Conservation (phyloP, 2,329 filamentous ascomycete species). For the Domatiomyces globalis region DNA sequence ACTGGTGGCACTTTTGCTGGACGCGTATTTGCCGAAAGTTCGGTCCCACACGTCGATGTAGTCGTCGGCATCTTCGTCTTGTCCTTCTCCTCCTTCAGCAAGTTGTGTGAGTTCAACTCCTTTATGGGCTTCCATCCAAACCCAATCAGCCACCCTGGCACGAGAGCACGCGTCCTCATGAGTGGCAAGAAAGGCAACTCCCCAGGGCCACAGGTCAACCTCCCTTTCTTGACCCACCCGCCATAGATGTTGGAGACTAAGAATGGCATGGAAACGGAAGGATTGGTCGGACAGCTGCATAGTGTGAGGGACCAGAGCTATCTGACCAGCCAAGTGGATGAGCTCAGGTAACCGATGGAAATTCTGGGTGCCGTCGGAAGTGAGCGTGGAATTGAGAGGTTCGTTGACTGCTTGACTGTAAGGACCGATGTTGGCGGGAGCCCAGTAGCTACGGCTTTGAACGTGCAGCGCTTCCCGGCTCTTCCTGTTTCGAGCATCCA, state of each 20-base stretch:
- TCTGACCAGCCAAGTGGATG: constrained; percentile 74
- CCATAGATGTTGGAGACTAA: constrained; percentile 82
- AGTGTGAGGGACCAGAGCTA: constrained; percentile 65
- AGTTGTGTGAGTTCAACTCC: constrained; percentile 2
- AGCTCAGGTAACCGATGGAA: constrained; percentile 19
- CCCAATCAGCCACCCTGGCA: constrained; percentile 26
- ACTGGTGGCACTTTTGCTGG: background rate
- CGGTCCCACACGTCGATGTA: constrained; percentile 34
- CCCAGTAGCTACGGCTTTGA: constrained; percentile 91
- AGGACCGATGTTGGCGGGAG: constrained; percentile 90
- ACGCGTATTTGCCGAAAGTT: background rate
- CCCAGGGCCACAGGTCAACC: constrained; percentile 61
- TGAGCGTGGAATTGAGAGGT: constrained; percentile 20
- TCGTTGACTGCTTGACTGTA: constrained; percentile 77
- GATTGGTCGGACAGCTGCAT: constrained; percentile 43
- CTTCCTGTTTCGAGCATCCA: constrained; percentile 25
- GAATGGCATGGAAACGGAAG: constrained; percentile 46
- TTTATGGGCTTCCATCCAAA: constrained; percentile 33
- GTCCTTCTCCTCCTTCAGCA: constrained; percentile 17
- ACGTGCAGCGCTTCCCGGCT: constrained; percentile 56
- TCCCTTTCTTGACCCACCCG: constrained; percentile 60
- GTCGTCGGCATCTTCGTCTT: constrained; percentile 36
- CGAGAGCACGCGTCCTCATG: constrained; percentile 13
- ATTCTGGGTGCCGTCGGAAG: too few species aligned
- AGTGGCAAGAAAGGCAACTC: constrained; percentile 56